Conservation (phyloP, 2,329 filamentous ascomycete species). For the Huntiella decipiens region DNA sequence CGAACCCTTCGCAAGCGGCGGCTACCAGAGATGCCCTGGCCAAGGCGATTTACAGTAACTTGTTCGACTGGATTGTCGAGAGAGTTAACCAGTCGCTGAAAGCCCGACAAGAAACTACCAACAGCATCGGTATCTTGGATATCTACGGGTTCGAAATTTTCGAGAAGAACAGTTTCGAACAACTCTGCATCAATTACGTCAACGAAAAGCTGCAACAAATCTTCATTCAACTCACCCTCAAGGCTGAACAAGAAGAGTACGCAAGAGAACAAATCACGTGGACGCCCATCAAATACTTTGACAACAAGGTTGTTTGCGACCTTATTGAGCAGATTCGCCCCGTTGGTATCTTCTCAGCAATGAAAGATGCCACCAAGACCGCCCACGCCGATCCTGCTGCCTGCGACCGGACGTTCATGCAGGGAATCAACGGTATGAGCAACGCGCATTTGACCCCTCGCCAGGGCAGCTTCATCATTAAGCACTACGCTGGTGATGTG, state of each 20-base stretch:
- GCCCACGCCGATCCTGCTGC: constrained; percentile 88
- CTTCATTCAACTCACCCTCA: constrained; percentile 92
- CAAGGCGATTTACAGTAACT: constrained; percentile 91
- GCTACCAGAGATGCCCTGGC: constrained; percentile 80
- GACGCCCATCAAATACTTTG: constrained; percentile 98
- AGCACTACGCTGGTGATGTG: constrained; percentile 96
- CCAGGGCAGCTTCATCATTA: constrained; percentile 93
- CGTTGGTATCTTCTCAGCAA: constrained; percentile 78
- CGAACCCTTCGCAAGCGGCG: constrained; percentile 71
- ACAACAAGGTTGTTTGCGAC: constrained; percentile 98
- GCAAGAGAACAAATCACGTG: constrained; percentile 90
- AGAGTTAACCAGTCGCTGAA: constrained; percentile 78
- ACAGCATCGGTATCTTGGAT: constrained; percentile 90
- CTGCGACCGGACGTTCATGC: constrained; percentile 90
- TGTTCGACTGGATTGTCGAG: constrained; percentile 96
- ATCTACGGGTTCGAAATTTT: constrained; percentile 99
- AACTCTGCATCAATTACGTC: constrained; percentile 98
- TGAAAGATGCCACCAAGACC: constrained; percentile 98
- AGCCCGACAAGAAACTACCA: constrained; percentile 53
- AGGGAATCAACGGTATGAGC: constrained; percentile 73
- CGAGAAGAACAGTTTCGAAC: constrained; percentile 96
- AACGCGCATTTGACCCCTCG: constrained; percentile 82
- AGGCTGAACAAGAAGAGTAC: constrained; percentile 96
- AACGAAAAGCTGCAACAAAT: constrained; percentile 99
- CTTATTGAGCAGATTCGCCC: constrained; percentile 84